These are phyloP conservation scores for Aleurites moluccanus DNA, from an alignment of 441 rosid species.

Conservation along the genomic window DNA sequence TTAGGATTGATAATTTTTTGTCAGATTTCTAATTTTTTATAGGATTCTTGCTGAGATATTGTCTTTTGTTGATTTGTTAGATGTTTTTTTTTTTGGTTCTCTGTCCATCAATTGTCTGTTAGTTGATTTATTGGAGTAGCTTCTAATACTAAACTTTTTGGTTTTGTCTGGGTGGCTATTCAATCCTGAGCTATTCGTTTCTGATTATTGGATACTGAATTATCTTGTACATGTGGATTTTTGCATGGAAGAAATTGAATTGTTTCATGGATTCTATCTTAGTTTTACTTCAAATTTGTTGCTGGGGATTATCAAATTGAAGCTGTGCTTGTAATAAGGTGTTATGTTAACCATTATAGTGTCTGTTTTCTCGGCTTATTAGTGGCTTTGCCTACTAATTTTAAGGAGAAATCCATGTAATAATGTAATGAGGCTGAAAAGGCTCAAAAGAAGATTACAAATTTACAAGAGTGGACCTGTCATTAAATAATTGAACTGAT, in stretches of 20 bases:
- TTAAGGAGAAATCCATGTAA: background rate
- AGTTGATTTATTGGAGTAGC: background rate
- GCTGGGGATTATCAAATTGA: background rate
- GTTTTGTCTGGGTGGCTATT: background rate
- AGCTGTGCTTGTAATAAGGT: background rate
- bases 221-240: background rate
- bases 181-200: background rate
- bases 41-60: background rate
- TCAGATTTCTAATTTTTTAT: background rate
- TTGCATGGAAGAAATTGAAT: background rate
- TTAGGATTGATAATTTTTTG: background rate
- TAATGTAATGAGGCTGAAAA: background rate
- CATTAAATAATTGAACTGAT: no score
- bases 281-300: background rate
- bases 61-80: background rate
- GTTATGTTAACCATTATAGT: background rate
- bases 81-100: background rate
- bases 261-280: background rate
- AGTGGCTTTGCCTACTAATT: background rate
- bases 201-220: background rate
- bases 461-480: background rate
- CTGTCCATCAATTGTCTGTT: background rate
- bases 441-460: background rate
- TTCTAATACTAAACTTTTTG: background rate
- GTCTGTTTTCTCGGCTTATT: background rate